Conservation (phyloP, 2,329 filamentous ascomycete species). For the Aspergillus proliferans region DNA sequence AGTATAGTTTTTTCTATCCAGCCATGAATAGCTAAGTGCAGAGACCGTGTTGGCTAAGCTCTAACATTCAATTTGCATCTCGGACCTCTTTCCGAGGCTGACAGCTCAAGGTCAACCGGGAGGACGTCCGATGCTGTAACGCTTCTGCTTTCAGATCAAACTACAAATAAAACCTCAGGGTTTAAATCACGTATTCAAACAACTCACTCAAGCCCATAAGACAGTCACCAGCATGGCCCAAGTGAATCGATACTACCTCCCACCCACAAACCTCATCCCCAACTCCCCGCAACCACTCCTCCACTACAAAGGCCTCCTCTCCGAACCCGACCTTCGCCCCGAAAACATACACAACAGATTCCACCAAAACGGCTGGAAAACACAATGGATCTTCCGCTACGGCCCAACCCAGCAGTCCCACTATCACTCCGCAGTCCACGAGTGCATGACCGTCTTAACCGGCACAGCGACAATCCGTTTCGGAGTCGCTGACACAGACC, state of each 20-base stretch:
- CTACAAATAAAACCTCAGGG: background rate
- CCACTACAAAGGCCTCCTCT: constrained; percentile 45
- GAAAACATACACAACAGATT: constrained; percentile 46
- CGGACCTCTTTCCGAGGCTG: background rate
- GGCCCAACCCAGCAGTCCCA: constrained; percentile 50
- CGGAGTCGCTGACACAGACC: constrained; percentile 45
- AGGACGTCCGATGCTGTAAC: background rate
- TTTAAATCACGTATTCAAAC: background rate
- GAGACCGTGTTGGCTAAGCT: background rate
- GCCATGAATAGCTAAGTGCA: background rate
- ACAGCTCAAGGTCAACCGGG: background rate
- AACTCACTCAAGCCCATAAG: background rate
- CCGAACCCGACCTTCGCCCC: constrained; percentile 29
- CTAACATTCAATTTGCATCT: background rate
- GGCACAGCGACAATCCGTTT: constrained; percentile 51
- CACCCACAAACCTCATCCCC: constrained; percentile 43
- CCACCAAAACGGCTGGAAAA: constrained; percentile 46
- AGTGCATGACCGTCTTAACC: constrained; percentile 53
- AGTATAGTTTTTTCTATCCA: too few relatives aligned
- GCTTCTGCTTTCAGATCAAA: background rate
- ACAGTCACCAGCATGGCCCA: background rate
- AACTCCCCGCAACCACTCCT: constrained; percentile 50
- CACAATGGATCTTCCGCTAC: constrained; percentile 55
- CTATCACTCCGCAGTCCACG: constrained; percentile 53
- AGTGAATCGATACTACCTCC: constrained; percentile 24